Evolutionary conservation across 306 rosid species (phyloP).

Genomic region (Hippophae gyantsensis): DNA sequence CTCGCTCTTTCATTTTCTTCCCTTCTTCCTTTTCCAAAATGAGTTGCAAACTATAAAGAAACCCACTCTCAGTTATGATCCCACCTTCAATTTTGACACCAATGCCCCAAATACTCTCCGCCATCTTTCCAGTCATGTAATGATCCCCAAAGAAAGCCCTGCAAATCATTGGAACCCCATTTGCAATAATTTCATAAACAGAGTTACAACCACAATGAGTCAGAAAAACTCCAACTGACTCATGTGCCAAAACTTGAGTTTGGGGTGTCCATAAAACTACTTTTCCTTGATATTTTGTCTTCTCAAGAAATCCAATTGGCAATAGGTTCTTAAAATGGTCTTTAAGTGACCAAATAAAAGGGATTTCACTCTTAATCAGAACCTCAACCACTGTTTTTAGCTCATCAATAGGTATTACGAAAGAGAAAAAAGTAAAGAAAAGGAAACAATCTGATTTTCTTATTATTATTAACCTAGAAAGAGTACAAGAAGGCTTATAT

Average conservation of each 20-base stretch:
- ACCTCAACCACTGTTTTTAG: conserved; percentile 34
- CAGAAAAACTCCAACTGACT: background rate
- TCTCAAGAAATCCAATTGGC: conserved; percentile 2
- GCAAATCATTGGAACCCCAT: conserved; percentile 44
- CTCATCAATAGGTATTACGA: conserved; percentile 7
- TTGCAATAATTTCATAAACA: conserved; percentile 16
- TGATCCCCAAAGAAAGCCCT: conserved; percentile 48
- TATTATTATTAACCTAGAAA: too few relatives aligned
- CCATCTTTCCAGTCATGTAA: conserved; percentile 21
- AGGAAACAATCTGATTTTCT: too few relatives aligned
- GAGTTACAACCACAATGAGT: too few relatives aligned
- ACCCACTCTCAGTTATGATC: conserved; percentile 29
- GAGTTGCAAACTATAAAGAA: conserved; percentile 28
- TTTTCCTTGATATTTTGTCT: conserved; percentile 20
- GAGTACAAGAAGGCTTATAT: too few relatives aligned
- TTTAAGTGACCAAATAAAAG: conserved; percentile 19
- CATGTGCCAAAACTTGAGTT: conserved; percentile 35
- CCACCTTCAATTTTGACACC: conserved; percentile 36
- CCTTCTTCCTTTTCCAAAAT: conserved; percentile 32
- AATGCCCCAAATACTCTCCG: conserved; percentile 35
- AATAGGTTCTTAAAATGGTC: background rate
- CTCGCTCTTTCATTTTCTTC: conserved; percentile 16
- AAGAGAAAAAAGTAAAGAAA: too few relatives aligned
- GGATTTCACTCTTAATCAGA: conserved; percentile 24
- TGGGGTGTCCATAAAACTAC: conserved; percentile 49